Evolutionary conservation across 805 yeast species (phyloP).

Genomic region (Spathaspora arborariae): DNA sequence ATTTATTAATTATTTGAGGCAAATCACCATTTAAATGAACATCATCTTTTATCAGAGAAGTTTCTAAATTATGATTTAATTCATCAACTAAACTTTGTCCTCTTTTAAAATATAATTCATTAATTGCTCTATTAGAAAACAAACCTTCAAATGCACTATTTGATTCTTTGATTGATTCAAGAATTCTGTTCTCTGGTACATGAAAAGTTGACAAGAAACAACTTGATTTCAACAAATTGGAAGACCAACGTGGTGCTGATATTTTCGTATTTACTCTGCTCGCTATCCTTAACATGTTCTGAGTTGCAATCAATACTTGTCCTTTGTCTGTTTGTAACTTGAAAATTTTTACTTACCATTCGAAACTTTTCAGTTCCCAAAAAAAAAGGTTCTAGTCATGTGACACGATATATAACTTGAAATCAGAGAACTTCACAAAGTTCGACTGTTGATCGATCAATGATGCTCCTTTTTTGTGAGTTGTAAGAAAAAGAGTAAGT

Average conservation of each 20-base stretch:
- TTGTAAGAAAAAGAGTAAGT: too few relatives aligned
- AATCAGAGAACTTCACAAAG: too few relatives aligned
- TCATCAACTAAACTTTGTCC: slow-evolving; percentile 32
- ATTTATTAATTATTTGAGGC: slow-evolving; percentile 39
- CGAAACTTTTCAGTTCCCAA: not conserved
- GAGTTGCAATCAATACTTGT: not conserved
- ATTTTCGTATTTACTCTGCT: slow-evolving; percentile 3
- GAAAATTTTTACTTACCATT: not conserved
- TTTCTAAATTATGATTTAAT: slow-evolving; percentile 29
- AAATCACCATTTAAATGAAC: slow-evolving; percentile 32
- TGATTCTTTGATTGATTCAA: slow-evolving; percentile 26
- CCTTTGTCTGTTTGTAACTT: not conserved
- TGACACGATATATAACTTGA: not conserved
- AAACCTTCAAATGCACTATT: slow-evolving; percentile 32
- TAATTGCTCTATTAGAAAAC: slow-evolving; percentile 26
- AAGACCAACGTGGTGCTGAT: not conserved
- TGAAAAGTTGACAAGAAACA: slow-evolving; percentile 19
- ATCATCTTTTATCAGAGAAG: slow-evolving; percentile 12
- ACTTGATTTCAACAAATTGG: slow-evolving; percentile 7
- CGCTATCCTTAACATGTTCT: slow-evolving; percentile 1
- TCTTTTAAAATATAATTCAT: slow-evolving; percentile 37
- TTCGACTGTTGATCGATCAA: too few relatives aligned
- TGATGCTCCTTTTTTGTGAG: too few relatives aligned
- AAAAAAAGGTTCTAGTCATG: not conserved
- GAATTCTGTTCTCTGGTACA: slow-evolving; percentile 28